Evolutionary conservation across 1,284 basidiomycete species (phyloP).

Genomic region (Cryptococcus deneoformans): DNA sequence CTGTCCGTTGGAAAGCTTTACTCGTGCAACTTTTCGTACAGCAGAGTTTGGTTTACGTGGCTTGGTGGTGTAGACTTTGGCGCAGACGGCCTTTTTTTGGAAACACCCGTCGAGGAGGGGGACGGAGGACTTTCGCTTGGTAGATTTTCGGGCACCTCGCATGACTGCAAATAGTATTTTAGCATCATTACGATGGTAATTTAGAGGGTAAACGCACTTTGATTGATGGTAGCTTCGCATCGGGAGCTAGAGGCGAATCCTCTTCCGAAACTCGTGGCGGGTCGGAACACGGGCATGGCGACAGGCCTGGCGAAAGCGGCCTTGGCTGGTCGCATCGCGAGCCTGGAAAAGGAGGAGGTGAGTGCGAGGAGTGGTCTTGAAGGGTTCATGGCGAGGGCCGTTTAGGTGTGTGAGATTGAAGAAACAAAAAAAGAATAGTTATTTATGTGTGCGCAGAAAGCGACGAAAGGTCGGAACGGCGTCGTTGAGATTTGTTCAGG

Average conservation of each 20-base stretch:
- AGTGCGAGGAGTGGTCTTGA: constrained; percentile 20
- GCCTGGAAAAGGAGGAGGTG: constrained; percentile 25
- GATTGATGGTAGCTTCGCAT: constrained; percentile 70
- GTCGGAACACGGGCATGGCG: constrained; percentile 44
- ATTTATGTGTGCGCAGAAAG: background rate
- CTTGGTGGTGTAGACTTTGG: constrained; percentile 75
- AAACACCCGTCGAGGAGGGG: constrained; percentile 74
- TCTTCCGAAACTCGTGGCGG: constrained; percentile 19
- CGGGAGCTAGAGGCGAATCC: constrained; percentile 64
- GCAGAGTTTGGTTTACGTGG: constrained; percentile 99
- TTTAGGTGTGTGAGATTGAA: background rate
- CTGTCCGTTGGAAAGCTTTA: constrained; percentile 89
- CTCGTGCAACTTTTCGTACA: constrained; percentile 92
- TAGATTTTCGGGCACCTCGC: constrained; percentile 52
- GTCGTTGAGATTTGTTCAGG: background rate
- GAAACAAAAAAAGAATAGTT: background rate
- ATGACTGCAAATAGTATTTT: constrained; percentile 41
- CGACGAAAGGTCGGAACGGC: background rate
- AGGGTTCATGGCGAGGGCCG: constrained; percentile 9
- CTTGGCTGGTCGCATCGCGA: constrained; percentile 18
- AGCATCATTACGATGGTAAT: background rate
- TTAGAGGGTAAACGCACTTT: constrained; percentile 49
- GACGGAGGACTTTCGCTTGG: constrained; percentile 58
- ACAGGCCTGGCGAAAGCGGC: constrained; percentile 10
- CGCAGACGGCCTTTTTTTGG: constrained; percentile 87